Evolutionary conservation across 2,329 filamentous ascomycete species (phyloP).

Genomic region (Septoria petroselini): DNA sequence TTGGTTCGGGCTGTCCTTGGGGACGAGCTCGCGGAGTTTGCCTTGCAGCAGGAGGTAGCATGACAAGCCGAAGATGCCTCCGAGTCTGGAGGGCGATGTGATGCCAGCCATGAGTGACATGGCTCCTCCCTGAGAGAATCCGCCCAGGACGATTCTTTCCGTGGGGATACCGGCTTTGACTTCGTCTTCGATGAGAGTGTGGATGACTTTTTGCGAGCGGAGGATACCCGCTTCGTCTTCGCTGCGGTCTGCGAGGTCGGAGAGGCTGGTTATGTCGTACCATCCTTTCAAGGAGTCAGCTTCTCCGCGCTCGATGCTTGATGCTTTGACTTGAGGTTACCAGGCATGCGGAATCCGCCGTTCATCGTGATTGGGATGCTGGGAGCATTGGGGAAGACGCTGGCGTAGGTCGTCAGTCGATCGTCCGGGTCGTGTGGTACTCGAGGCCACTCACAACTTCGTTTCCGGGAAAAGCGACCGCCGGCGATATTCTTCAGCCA

Average conservation of each 20-base stretch:
- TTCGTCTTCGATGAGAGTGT: constrained; percentile 74
- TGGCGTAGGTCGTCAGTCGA: no score
- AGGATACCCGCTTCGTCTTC: constrained; percentile 74
- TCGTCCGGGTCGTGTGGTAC: no score
- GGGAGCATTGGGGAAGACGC: constrained; percentile 85
- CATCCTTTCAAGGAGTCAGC: constrained; percentile 50
- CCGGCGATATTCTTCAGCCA: constrained; percentile 83
- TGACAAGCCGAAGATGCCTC: constrained; percentile 82
- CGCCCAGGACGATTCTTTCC: constrained; percentile 79
- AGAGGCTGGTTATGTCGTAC: constrained; percentile 67
- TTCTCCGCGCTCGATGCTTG: neutral
- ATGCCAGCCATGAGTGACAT: constrained; percentile 79
- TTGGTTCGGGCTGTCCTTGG: constrained; percentile 47
- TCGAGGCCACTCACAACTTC: constrained; percentile 57
- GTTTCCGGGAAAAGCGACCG: constrained; percentile 72
- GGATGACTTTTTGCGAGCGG: constrained; percentile 70
- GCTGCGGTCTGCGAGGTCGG: constrained; percentile 46
- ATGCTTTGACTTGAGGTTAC: neutral
- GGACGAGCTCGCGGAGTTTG: constrained; percentile 58
- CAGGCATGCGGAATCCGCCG: constrained; percentile 71
- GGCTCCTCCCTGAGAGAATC: constrained; percentile 83
- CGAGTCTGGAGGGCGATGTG: constrained; percentile 70
- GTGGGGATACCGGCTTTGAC: constrained; percentile 76
- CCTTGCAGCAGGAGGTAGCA: constrained; percentile 72
- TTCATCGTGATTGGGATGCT: constrained; percentile 50